These are phyloP conservation scores for Hyphodiscus hymeniophilus DNA, from an alignment of 495 filamentous ascomycete genomes.

Conservation along the genomic window DNA sequence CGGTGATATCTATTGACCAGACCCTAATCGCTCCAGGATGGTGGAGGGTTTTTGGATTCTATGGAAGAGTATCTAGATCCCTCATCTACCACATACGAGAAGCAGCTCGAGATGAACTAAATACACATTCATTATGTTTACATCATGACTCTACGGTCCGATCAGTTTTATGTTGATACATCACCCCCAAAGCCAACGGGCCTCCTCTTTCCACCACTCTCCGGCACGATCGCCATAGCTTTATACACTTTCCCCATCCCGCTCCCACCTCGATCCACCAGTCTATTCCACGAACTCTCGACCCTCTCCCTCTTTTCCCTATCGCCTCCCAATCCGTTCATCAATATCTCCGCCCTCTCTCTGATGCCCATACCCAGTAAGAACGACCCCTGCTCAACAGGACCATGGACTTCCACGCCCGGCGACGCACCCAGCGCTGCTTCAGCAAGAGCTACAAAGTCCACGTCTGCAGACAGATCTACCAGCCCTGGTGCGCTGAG, in stretches of 20 bases:
- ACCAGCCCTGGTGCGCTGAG: conserved; percentile 70
- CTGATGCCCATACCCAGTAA: conserved; percentile 69
- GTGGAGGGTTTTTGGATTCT: too few relatives aligned
- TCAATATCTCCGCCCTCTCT: conserved; percentile 65
- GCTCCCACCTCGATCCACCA: conserved; percentile 66
- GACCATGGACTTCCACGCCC: conserved; percentile 86
- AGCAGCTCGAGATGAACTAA: too few relatives aligned
- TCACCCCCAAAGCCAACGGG: conserved; percentile 91
- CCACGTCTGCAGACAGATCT: conserved; percentile 85
- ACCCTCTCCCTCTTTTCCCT: conserved; percentile 49
- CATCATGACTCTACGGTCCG: not conserved
- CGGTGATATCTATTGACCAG: too few relatives aligned
- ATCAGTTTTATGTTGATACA: conserved; percentile 28
- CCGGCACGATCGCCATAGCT: conserved; percentile 81
- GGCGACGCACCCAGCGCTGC: conserved; percentile 63
- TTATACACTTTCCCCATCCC: conserved; percentile 96
- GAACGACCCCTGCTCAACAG: conserved; percentile 78
- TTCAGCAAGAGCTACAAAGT: conserved; percentile 80
- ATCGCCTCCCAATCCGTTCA: conserved; percentile 36
- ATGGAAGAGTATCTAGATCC: too few relatives aligned
- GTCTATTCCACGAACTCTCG: conserved; percentile 65
- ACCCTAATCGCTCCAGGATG: too few relatives aligned
- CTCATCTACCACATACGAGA: too few relatives aligned
- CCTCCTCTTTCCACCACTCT: conserved; percentile 58
- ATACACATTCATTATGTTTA: not conserved